A percentile compares a stretch with the other conserved stretches of the same genome.
phyloP scores from a whole-genome alignment of 257 asterid species.

The Haberlea rhodopensis region DNA sequence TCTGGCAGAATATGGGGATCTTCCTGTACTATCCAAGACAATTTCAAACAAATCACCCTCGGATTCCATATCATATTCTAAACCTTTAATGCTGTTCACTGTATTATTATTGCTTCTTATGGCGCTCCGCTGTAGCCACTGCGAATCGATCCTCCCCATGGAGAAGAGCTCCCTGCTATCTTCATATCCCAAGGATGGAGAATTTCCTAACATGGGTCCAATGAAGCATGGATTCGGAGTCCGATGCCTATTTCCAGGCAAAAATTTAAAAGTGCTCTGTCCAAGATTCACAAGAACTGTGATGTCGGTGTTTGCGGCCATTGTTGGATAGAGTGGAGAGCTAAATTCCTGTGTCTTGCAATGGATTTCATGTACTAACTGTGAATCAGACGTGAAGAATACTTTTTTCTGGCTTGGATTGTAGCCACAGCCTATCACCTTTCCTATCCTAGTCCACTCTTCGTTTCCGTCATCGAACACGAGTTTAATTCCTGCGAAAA shows the following conservation, averaged over 20 bases:
- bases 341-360: constrained; percentile 67
- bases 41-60: constrained; percentile 93
- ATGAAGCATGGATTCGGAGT: constrained; percentile 86
- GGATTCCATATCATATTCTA: constrained; percentile 61
- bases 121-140: constrained; percentile 56
- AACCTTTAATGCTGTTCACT: constrained; percentile 39
- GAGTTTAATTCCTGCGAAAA: constrained; percentile 54
- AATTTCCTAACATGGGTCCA: constrained; percentile 41
- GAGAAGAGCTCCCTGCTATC: constrained; percentile 94
- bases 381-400: constrained; percentile 70
- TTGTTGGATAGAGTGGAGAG: constrained; percentile 66
- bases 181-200: constrained; percentile 62
- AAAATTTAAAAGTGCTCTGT: constrained; percentile 63
- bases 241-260: constrained; percentile 54
- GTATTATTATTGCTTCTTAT: constrained; percentile 52
- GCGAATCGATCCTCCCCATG: constrained; percentile 86
- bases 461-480: constrained; percentile 45
- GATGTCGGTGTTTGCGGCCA: constrained; percentile 62
- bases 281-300: constrained; percentile 69
- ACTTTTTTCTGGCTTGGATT: constrained; percentile 71
- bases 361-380: constrained; percentile 62
- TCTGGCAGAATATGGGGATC: constrained; percentile 45
- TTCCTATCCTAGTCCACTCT: constrained; percentile 53
- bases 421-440: constrained; percentile 81
- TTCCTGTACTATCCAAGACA: constrained; percentile 57